Evolutionary conservation across 805 yeast species (phyloP), one percentile per base, ranked within the genome.

Genomic region (Saturnispora bothae): DNA sequence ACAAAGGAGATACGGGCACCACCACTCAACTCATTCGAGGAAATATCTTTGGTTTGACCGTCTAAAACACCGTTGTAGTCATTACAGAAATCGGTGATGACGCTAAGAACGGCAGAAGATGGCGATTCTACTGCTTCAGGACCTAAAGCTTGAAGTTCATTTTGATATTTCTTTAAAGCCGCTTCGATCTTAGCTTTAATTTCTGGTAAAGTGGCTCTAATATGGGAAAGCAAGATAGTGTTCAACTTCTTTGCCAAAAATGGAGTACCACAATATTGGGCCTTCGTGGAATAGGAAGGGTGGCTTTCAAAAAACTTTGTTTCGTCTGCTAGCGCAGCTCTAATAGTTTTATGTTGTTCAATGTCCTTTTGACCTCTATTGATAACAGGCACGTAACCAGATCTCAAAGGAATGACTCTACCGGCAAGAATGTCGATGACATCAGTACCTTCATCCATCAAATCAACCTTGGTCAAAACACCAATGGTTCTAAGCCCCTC

Each of bases 221-320:
- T 92, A 63, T 92, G 98, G 56, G 79, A 85, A 63, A 85, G 69
- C 51, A 92, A 71, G 49, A 92, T 84, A 31, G 81, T 76, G 61
- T 84, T 92, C 54, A 92, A 73, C 61, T 86, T 84, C 57, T 85
- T 83, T 37, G 97, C 96, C 56, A 92, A 68, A 60, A 81, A 92
- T 29, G 96, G 96, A n/a, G 98, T 92, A 60, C 98, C 98, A 63
- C 98, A 92, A 64, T 78, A 89, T 54, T 84, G 94, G 6, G 96
- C 89, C 58, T 89, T 92, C 23, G 92, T 80, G 50, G 85, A 73
- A 63, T 92, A 92, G 17, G 95, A 76, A 6, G 95, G 78, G 60
- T 92, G 98, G 48, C 71, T 69, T 60, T 84, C 96, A 53, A 92
- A 92, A 53, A 76, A 92, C 23, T 66, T 60, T 42, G 69, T 71